Evolutionary conservation across 305 asterid species (phyloP), one percentile per base, ranked within the genome.

Genomic region (Fraxinus sp.): DNA sequence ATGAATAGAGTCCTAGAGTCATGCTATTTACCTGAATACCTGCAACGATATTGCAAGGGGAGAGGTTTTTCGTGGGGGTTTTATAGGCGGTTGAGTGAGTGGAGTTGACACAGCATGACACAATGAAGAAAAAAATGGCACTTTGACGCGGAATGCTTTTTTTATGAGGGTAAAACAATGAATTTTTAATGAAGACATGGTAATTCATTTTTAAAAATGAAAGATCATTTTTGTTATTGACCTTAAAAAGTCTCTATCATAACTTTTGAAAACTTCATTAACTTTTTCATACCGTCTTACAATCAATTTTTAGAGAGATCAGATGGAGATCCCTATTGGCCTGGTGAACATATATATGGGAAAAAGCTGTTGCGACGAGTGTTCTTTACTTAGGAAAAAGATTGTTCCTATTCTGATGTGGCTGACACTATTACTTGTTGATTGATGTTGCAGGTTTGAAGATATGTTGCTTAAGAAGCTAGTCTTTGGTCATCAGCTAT

Each of bases 221-320:
- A 49, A 49, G 20, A 49, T 13, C 20, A 4, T 49, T 49, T 49
- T 49, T 10, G 13, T 49, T 14, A 49, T 49, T 14, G 59, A 14
- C 20, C 20, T 49, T 14, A 49, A 49, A 16, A 49, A 49, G 18
- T 43, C 55, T 43, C 55, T 14, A 0, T 49, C 59, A 16, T 3
- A 49, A 14, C 59, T 49, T 49, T 14, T 0, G 20, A 3, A 49
- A 49, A 49, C 14, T 49, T 49, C 59, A 0, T 49, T 0, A 49
- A 49, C 7, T 14, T 49, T 49, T 49, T 84, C 89, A 85, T 74
- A 71, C 85, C 72, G 87, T 7, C 81, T 75, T 55, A 24, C 83
- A 14, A 49, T 41, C 14, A 2, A 41, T 41, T 14, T 49, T 49
- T 13, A 14, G 59, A 49, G n/a, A 49, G 20, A 13, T 49, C 5